Conservation (phyloP, 2,329 filamentous ascomycete species). For the Alternaria sp. region DNA sequence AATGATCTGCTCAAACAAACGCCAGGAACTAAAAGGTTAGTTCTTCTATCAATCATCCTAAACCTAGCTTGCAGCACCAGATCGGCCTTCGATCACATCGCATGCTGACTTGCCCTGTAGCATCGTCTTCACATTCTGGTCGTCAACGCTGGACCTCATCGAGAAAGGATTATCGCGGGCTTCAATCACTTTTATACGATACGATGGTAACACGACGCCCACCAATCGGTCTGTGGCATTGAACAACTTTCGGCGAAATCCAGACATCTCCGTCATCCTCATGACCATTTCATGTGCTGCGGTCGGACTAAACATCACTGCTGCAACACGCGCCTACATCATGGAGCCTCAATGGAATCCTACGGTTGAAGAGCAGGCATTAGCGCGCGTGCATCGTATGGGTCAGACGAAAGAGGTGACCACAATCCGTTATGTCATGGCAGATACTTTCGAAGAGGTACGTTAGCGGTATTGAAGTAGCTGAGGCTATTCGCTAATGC, state of each 20-base stretch:
- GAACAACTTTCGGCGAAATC: conserved; percentile 52
- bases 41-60: neutral
- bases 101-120: conserved; percentile 38
- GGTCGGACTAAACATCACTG: conserved; percentile 52
- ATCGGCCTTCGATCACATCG: neutral
- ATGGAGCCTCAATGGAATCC: conserved; percentile 63
- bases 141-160: conserved; percentile 58
- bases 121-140: conserved; percentile 63
- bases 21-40: neutral
- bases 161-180: conserved; percentile 26
- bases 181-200: conserved; percentile 52
- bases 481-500: neutral
- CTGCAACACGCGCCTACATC: conserved; percentile 58
- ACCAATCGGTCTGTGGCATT: conserved; percentile 54
- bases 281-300: conserved; percentile 62
- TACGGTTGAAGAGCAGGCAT: conserved; percentile 55
- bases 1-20: neutral
- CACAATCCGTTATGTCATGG: conserved; percentile 51
- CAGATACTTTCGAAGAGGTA: conserved; percentile 49
- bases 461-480: neutral
- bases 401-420: conserved; percentile 41
- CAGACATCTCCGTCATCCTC: conserved; percentile 52
- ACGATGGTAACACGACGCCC: conserved; percentile 59
- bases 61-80: neutral
- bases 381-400: conserved; percentile 43